Evolutionary conservation across 805 yeast genomes (phyloP), one percentile per base, ranked within the genome.

Genomic region (Suhomyces canberraensis): DNA sequence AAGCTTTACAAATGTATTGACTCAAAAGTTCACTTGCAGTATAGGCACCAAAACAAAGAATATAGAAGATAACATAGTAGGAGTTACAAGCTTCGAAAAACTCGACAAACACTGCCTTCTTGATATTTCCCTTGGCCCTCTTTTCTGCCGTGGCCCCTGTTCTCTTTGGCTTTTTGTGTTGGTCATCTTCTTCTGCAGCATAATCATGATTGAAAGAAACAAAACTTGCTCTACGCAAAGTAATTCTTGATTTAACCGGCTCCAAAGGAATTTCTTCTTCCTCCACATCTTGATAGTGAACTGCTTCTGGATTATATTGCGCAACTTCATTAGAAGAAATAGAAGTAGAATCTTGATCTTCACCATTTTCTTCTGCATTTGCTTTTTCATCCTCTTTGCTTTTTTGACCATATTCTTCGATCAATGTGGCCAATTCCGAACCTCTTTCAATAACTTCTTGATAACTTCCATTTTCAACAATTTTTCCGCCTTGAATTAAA

Each of bases 381-480:
- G 36, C 40, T 20, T 33, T 40, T 13, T 30, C 40, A 2, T 26
- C 35, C 3, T 43, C 45, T 11, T 47, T 16, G 20, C 6, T 48
- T 16, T 45, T 40, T 16, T 50, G 43, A 9, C 64, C 61, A 39
- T 57, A 62, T 31, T 64, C 70, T 6, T 41, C 43, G 27, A 63
- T 56, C 41, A 65, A 51, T 11, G 45, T 42, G 3, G 58, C 56
- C 21, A 75, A 58, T 8, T 58, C 62, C 1, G 71, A 60, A 11
- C 54, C 56, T 11, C 47, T 48, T 1, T 42, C 64, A 69, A 74
- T 54, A 13, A 78, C 69, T 32, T 73, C 72, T 6, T 61, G 52
- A 52, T 73, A 83, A 6, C 69, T 63, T 9, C 87, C 68, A n/a
- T 52, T 42, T 53, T 86, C 95, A 2, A 68, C 59, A 32, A 86